Conservation (phyloP, 129 eudicot species). For the Erigeron canadensis region DNA sequence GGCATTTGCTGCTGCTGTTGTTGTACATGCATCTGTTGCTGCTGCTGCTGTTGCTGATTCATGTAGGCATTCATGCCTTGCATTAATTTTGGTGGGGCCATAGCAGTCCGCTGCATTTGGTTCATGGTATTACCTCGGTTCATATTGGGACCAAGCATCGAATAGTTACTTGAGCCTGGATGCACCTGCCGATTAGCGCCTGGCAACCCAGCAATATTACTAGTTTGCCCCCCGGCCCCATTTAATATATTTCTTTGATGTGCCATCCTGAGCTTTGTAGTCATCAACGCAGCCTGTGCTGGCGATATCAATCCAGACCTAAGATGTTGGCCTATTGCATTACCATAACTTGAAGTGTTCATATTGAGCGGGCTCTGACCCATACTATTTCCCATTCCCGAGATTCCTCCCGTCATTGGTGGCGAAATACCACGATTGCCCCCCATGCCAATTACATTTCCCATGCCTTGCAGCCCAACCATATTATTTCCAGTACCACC, state of each 20-base stretch:
- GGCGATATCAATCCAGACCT: constrained; percentile 51
- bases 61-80: constrained; percentile 62
- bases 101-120: constrained; percentile 68
- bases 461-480: constrained; percentile 81
- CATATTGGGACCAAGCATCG: constrained; percentile 70
- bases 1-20: constrained; percentile 57
- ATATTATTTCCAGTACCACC: constrained; percentile 55
- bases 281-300: constrained; percentile 52
- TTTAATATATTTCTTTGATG: constrained; percentile 49
- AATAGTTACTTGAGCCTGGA: constrained; percentile 61
- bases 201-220: constrained; percentile 46
- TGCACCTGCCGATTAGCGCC: constrained; percentile 77
- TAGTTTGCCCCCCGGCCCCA: constrained; percentile 49
- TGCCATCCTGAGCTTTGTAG: constrained; percentile 50
- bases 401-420: constrained; percentile 60
- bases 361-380: constrained; percentile 55
- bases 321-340: constrained; percentile 60
- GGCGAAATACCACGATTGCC: constrained; percentile 66
- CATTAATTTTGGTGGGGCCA: constrained; percentile 77
- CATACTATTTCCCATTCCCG: constrained; percentile 57
- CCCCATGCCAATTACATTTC: constrained; percentile 69
- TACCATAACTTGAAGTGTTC: constrained; percentile 57
- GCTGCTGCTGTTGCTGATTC: constrained; percentile 68
- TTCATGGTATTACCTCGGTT: constrained; percentile 51
- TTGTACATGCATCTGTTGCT: constrained; percentile 57